phyloP scores from a whole-genome alignment of 495 filamentous ascomycete genomes.

The Aspergillus saccharolyticus region DNA sequence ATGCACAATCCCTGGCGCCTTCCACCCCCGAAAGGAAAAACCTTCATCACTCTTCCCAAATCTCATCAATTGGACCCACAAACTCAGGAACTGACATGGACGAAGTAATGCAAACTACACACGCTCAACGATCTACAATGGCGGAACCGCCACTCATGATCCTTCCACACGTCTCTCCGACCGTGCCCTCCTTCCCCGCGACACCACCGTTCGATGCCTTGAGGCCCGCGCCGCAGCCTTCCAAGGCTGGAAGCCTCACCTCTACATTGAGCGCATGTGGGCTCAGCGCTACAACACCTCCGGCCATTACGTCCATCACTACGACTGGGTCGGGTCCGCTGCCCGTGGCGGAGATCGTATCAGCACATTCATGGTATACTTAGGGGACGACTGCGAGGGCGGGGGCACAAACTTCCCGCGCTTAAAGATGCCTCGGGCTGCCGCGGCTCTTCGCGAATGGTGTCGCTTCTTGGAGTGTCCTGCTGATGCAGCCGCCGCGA shows the following conservation, averaged over 20 bases:
- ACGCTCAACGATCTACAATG: conserved; percentile 52
- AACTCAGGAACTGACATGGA: not conserved
- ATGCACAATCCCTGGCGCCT: too few relatives aligned
- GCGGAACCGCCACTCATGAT: conserved; percentile 39
- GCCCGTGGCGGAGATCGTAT: conserved; percentile 41
- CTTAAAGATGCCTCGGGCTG: conserved; percentile 34
- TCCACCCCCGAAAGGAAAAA: too few relatives aligned
- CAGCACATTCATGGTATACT: conserved; percentile 61
- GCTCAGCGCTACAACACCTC: conserved; percentile 54
- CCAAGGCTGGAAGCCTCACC: conserved; percentile 59
- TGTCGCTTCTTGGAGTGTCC: conserved; percentile 58
- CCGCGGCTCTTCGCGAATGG: conserved; percentile 34
- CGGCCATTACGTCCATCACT: conserved; percentile 57
- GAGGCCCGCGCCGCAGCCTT: conserved; percentile 63
- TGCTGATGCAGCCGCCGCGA: conserved; percentile 30
- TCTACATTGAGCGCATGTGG: conserved; percentile 59
- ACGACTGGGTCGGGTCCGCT: conserved; percentile 49
- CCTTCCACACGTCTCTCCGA: conserved; percentile 50
- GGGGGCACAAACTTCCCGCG: conserved; percentile 60
- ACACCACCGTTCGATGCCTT: conserved; percentile 60
- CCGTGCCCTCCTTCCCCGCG: conserved; percentile 53
- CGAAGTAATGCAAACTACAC: conserved; percentile 45
- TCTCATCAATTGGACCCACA: not conserved
- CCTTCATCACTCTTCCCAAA: too few relatives aligned
- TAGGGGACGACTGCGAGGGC: conserved; percentile 52